A percentile compares a stretch with the other conserved stretches of the same genome.
Conservation (phyloP, 495 filamentous ascomycete genomes). For the Aspergillus incahuasiensis region DNA sequence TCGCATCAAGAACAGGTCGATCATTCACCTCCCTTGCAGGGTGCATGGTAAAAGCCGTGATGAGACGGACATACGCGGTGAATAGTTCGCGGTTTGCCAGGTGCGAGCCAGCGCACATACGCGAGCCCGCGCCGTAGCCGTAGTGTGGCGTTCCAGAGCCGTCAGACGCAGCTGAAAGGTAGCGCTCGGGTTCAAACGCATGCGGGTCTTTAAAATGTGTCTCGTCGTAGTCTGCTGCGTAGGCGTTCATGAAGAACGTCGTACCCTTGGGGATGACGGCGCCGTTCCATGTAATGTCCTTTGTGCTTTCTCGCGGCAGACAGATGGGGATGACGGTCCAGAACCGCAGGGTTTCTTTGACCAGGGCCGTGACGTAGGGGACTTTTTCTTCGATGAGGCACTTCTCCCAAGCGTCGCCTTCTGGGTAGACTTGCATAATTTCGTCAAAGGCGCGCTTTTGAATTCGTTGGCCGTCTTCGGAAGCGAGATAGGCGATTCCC, state of each 20-base stretch:
- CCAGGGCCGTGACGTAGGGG: conserved; percentile 63
- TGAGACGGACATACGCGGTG: conserved; percentile 63
- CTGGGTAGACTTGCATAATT: conserved; percentile 60
- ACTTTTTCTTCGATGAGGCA: conserved; percentile 67
- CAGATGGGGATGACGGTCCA: conserved; percentile 74
- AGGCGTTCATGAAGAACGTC: conserved; percentile 69
- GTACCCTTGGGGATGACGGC: conserved; percentile 59
- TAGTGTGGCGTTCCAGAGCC: conserved; percentile 63
- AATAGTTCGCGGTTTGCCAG: conserved; percentile 64
- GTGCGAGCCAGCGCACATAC: conserved; percentile 70
- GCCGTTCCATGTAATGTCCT: conserved; percentile 58
- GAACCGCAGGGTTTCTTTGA: conserved; percentile 66
- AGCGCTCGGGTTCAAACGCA: conserved; percentile 60
- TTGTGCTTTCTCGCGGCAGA: conserved; percentile 59
- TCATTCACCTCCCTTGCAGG: conserved; percentile 37
- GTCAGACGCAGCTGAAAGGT: conserved; percentile 49
- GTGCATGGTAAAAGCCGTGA: conserved; percentile 58
- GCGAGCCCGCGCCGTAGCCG: conserved; percentile 63
- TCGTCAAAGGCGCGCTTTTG: conserved; percentile 59
- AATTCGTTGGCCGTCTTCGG: conserved; percentile 55
- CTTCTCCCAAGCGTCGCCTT: conserved; percentile 60
- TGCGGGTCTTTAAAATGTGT: conserved; percentile 58
- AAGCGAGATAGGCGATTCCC: conserved; percentile 67
- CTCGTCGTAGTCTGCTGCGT: conserved; percentile 64
- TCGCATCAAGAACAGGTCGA: conserved; percentile 52